Evolutionary conservation across 768 basidiomycete genomes (phyloP).

Genomic region (Gelatoporia subvermispora): DNA sequence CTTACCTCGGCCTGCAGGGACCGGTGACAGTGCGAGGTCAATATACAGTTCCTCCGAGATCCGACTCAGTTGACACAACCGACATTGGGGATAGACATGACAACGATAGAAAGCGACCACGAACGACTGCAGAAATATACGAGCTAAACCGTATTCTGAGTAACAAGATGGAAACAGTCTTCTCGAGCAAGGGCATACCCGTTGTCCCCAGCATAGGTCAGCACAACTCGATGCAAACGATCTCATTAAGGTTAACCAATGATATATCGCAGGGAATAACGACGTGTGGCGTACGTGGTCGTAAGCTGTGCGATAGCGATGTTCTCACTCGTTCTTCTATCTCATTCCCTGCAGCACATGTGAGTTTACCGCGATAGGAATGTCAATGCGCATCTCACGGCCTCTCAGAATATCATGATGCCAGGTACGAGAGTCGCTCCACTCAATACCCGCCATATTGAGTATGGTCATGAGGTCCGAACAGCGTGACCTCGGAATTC

Average conservation of each 20-base stretch:
- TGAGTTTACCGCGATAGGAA: conserved; percentile 25
- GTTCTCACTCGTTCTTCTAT: conserved; percentile 1
- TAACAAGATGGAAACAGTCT: conserved; percentile 67
- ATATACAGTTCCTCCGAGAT: not conserved
- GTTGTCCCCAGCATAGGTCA: conserved; percentile 77
- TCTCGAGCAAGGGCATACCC: conserved; percentile 63
- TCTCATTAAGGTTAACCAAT: not conserved
- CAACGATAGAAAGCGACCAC: conserved; percentile 75
- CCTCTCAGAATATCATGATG: conserved; percentile 55
- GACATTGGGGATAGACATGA: conserved; percentile 57
- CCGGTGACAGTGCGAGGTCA: conserved; percentile 71
- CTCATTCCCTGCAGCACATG: conserved; percentile 45
- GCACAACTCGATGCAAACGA: conserved; percentile 10
- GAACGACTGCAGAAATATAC: conserved; percentile 77
- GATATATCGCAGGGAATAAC: conserved; percentile 65
- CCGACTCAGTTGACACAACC: not conserved
- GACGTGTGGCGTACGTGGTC: conserved; percentile 77
- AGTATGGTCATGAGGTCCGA: conserved; percentile 45
- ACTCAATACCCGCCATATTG: not conserved
- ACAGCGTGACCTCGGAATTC: conserved; percentile 64
- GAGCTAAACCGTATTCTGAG: conserved; percentile 65
- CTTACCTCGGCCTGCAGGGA: conserved; percentile 42
- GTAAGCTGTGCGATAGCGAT: conserved; percentile 2
- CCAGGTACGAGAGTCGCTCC: conserved; percentile 41
- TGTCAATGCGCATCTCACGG: too few species aligned